A percentile compares a stretch with the other conserved stretches of the same genome.
These are phyloP conservation scores for Sporothrix luriei DNA, from an alignment of 2,329 filamentous ascomycete genomes.

Conservation along the genomic window DNA sequence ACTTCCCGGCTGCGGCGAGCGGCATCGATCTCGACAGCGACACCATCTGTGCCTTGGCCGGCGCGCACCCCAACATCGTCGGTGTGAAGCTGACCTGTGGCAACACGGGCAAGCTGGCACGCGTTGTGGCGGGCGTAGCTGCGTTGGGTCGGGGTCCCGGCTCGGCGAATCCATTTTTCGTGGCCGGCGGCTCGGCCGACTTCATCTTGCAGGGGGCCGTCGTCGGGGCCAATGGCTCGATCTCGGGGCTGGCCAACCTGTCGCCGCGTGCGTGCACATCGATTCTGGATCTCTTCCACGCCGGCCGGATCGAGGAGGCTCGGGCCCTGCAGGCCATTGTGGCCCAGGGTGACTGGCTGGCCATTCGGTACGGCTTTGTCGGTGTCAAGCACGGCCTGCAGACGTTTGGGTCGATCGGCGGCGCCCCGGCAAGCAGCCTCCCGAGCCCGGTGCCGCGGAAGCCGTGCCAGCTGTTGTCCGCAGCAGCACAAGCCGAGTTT, in stretches of 20 bases:
- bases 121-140: constrained; percentile 52
- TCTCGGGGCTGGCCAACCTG: constrained; percentile 72
- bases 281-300: constrained; percentile 61
- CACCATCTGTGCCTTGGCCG: constrained; percentile 55
- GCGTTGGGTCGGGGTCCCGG: constrained; percentile 1
- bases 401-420: constrained; percentile 25
- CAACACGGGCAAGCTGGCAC: constrained; percentile 62
- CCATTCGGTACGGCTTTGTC: constrained; percentile 53
- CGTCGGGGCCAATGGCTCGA: constrained; percentile 70
- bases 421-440: background rate
- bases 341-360: constrained; percentile 51
- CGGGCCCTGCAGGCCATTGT: constrained; percentile 57
- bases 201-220: constrained; percentile 72
- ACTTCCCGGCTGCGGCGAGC: constrained; percentile 61
- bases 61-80: constrained; percentile 59
- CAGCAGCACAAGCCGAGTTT: constrained; percentile 29
- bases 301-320: constrained; percentile 62
- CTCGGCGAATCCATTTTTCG: constrained; percentile 56
- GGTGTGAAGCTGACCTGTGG: constrained; percentile 67
- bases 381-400: constrained; percentile 52
- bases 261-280: constrained; percentile 63
- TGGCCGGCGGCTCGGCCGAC: constrained; percentile 72
- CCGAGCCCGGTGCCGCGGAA: constrained; percentile 28
- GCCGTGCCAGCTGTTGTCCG: constrained; percentile 29
- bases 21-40: constrained; percentile 63